Evolutionary conservation across 208 protist genomes (phyloP).

Genomic region (Leishmania turanica): DNA sequence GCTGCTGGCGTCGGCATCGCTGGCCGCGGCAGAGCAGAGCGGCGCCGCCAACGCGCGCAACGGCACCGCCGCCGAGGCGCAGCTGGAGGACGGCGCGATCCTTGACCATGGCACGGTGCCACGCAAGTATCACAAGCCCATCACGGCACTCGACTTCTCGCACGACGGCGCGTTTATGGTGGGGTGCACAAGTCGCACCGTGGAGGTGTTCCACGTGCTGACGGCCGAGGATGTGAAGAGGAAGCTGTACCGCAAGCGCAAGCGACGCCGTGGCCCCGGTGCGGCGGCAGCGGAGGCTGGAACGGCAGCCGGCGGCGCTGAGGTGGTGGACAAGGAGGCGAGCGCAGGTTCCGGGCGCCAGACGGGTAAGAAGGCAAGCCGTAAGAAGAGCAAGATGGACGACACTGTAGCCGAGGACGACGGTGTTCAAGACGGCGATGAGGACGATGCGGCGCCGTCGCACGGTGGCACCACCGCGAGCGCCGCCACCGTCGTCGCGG

Average conservation of each 20-base stretch:
- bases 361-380: conserved; percentile 7
- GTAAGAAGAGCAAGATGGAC: conserved; percentile 16
- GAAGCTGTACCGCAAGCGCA: conserved; percentile 75
- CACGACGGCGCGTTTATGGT: conserved; percentile 70
- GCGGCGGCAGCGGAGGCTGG: background rate
- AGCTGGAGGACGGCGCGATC: conserved; percentile 17
- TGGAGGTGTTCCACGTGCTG: conserved; percentile 84
- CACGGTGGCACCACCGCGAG: background rate
- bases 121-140: conserved; percentile 84
- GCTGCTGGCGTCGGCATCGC: conserved; percentile 18
- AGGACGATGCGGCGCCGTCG: conserved; percentile 7
- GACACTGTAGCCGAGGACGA: conserved; percentile 17
- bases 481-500: background rate
- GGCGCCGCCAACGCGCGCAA: background rate
- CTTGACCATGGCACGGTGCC: conserved; percentile 75
- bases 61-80: background rate
- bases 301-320: background rate
- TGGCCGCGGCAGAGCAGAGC: conserved; percentile 3
- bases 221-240: conserved; percentile 71
- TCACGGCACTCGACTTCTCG: conserved; percentile 73
- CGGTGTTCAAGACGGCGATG: conserved; percentile 15
- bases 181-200: conserved; percentile 82
- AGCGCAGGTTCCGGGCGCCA: conserved; percentile 17
- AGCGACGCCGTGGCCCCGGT: conserved; percentile 43
- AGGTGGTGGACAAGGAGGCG: background rate